A percentile compares a stretch with the other conserved stretches of the same genome.
phyloP scores from a whole-genome alignment of 179 eudicot genomes.

The Corrigiola litoralis region DNA sequence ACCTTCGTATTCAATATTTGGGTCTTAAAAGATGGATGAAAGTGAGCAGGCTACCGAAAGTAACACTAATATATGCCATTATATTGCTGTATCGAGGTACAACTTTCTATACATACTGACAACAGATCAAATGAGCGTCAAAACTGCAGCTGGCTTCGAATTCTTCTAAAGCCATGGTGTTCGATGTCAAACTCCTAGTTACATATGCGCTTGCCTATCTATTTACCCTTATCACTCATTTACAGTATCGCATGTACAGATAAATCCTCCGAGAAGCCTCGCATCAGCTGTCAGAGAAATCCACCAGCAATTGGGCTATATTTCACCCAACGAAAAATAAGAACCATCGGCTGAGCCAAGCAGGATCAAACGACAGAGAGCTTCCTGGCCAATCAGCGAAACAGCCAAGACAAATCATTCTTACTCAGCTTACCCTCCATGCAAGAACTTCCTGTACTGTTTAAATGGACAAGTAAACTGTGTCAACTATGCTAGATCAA shows the following conservation, averaged over 20 bases:
- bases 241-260: conserved; percentile 34
- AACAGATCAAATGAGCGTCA: conserved; percentile 20
- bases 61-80: no score
- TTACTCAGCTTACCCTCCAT: neutral
- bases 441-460: neutral
- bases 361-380: neutral
- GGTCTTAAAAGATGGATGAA: no score
- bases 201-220: conserved; percentile 22
- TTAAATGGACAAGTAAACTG: neutral
- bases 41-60: no score
- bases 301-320: neutral
- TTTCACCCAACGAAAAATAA: conserved; percentile 1
- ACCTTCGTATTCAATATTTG: no score
- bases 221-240: conserved; percentile 31
- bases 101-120: conserved; percentile 25
- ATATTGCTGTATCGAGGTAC: no score
- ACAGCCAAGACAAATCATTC: conserved; percentile 1
- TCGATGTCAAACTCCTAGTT: conserved; percentile 25
- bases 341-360: neutral
- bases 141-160: conserved; percentile 36
- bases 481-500: no score
- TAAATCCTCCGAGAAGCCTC: conserved; percentile 10
- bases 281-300: neutral
- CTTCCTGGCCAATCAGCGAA: conserved; percentile 9
- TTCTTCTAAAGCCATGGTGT: conserved; percentile 29